Evolutionary conservation across 2,329 filamentous ascomycete species (phyloP).

Genomic region (Graphilbum sp.): DNA sequence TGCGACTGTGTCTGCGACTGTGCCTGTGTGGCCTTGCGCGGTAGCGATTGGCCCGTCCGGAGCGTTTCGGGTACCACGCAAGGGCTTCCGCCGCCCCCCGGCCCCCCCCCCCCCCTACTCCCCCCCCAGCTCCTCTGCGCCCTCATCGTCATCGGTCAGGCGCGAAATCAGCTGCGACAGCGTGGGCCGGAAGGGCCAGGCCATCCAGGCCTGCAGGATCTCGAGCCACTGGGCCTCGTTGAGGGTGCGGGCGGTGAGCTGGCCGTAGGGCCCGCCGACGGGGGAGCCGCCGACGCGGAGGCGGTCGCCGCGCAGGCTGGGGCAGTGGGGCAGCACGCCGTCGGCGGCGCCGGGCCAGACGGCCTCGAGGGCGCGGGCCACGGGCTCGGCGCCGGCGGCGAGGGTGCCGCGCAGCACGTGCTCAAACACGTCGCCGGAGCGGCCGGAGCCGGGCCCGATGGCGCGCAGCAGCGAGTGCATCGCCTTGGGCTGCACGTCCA

Average conservation of each 20-base stretch:
- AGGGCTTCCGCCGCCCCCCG: no score
- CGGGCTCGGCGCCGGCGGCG: conserved; percentile 14
- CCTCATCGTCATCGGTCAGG: conserved; percentile 14
- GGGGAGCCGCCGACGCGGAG: not conserved
- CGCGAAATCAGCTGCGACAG: conserved; percentile 31
- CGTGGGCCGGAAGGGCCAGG: conserved; percentile 47
- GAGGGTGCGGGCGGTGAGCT: conserved; percentile 30
- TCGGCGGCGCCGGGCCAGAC: conserved; percentile 45
- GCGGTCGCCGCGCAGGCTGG: conserved; percentile 19
- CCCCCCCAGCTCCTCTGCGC: conserved; percentile 7
- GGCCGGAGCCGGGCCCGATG: conserved; percentile 21
- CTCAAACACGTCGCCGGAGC: conserved; percentile 33
- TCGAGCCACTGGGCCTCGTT: conserved; percentile 39
- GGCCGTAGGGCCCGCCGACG: conserved; percentile 17
- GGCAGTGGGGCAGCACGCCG: conserved; percentile 30
- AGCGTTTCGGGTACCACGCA: no score
- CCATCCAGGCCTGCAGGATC: conserved; percentile 41
- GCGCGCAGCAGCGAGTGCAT: conserved; percentile 31
- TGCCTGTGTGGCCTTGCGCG: no score
- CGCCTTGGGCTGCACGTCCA: conserved; percentile 50
- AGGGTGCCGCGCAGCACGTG: conserved; percentile 30
- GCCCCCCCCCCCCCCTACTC: not conserved
- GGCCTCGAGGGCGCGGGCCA: conserved; percentile 28
- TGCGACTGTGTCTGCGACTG: no score
- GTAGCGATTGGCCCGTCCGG: no score